Conservation (phyloP, 129 eudicot genomes). For the Lactuca sativa region DNA sequence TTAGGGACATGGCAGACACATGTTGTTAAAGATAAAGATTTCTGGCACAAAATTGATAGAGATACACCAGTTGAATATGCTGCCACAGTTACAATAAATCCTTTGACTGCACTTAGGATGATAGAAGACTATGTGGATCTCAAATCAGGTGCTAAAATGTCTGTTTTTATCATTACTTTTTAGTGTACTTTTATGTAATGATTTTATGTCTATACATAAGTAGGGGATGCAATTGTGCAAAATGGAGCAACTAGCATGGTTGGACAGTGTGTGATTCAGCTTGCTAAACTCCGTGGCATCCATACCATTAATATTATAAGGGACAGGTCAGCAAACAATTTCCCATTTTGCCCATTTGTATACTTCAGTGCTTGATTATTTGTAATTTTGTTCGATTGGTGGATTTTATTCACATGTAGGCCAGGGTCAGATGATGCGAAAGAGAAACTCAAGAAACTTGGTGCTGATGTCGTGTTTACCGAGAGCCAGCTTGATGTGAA, state of each 20-base stretch:
- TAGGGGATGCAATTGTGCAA: conserved; percentile 94
- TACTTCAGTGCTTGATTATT: background rate
- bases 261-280: conserved; percentile 96
- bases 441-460: conserved; percentile 75
- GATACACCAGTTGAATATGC: conserved; percentile 80
- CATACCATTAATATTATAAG: conserved; percentile 77
- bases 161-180: background rate
- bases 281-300: conserved; percentile 73
- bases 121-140: conserved; percentile 80
- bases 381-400: background rate
- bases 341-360: background rate
- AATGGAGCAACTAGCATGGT: conserved; percentile 98
- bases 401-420: conserved; percentile 42
- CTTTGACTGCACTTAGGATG: conserved; percentile 92
- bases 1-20: conserved; percentile 96
- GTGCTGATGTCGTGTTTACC: conserved; percentile 84
- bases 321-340: conserved; percentile 60
- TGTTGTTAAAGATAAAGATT: conserved; percentile 73
- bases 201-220: conserved; percentile 8
- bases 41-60: conserved; percentile 83
- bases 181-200: conserved; percentile 16
- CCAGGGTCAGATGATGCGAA: conserved; percentile 82
- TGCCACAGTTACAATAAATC: conserved; percentile 81
- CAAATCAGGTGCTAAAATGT: conserved; percentile 58
- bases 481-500: conserved; percentile 79